Percentiles rank a stretch among this genome's conserved stretches.
Conservation (phyloP, 1,284 basidiomycete genomes). For the Puccinia hordei region DNA sequence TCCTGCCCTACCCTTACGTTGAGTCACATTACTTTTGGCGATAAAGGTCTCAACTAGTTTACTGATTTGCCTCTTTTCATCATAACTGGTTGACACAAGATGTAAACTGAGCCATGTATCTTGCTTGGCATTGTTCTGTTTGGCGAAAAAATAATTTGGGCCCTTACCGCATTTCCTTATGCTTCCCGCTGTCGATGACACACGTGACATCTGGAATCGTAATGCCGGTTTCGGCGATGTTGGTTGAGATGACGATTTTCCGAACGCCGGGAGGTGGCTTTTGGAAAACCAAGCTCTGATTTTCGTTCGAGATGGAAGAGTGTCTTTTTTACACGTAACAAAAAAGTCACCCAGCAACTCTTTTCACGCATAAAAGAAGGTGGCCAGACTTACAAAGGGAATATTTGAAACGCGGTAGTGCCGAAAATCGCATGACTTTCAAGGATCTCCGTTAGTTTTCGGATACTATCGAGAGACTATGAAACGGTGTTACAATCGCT, state of each 20-base stretch:
- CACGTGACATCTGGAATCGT: constrained; percentile 98
- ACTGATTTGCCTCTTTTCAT: constrained; percentile 95
- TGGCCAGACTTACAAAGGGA: constrained; percentile 70
- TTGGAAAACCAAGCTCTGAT: constrained; percentile 57
- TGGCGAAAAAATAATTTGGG: constrained; percentile 5
- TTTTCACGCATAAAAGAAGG: constrained; percentile 71
- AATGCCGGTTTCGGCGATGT: constrained; percentile 88
- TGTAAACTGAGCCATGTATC: too few relatives aligned
- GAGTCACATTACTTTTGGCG: constrained; percentile 88
- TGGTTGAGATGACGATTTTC: constrained; percentile 62
- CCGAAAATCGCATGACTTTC: constrained; percentile 76
- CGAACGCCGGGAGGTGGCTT: constrained; percentile 59
- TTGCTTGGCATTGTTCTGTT: neutral
- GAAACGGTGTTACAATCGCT: neutral
- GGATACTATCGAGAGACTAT: constrained; percentile 69
- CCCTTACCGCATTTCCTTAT: constrained; percentile 76
- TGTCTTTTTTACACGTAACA: constrained; percentile 52
- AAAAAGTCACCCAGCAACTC: constrained; percentile 62
- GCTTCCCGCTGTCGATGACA: constrained; percentile 93
- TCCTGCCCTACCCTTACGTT: constrained; percentile 70
- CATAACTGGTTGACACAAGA: constrained; percentile 67
- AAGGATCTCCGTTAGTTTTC: constrained; percentile 80
- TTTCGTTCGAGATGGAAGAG: constrained; percentile 59
- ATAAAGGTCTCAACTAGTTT: constrained; percentile 90
- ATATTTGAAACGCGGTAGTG: constrained; percentile 71